phyloP scores from a whole-genome alignment of 768 basidiomycete species.

The Trametes cubensis region DNA sequence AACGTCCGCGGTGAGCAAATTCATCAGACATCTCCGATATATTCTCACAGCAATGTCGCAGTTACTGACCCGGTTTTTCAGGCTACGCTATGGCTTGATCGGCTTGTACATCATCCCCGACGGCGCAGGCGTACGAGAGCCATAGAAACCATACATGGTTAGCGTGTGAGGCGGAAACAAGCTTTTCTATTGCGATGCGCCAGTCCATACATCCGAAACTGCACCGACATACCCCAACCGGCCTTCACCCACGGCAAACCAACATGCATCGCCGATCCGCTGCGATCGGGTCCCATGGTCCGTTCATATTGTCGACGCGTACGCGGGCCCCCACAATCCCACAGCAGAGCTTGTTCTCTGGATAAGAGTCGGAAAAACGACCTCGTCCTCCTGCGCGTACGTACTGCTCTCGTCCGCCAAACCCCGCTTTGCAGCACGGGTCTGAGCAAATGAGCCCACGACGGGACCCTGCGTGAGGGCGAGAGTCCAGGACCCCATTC shows the following conservation, averaged over 20 bases:
- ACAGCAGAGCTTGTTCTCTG: conserved; percentile 8
- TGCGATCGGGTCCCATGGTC: conserved; percentile 15
- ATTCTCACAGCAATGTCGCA: conserved; percentile 3
- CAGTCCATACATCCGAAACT: conserved; percentile 21
- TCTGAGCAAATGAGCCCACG: not conserved
- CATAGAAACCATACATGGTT: conserved; percentile 19
- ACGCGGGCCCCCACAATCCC: conserved; percentile 18
- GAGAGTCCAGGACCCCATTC: not conserved
- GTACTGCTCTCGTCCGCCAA: not conserved
- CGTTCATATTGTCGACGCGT: conserved; percentile 1
- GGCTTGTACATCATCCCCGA: not conserved
- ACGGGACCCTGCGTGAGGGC: not conserved
- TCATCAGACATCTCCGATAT: conserved; percentile 6
- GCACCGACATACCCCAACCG: conserved; percentile 24
- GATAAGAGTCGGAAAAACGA: conserved; percentile 23
- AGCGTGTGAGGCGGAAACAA: conserved; percentile 24
- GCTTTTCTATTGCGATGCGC: conserved; percentile 24
- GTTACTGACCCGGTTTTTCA: not conserved
- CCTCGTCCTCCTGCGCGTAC: not conserved
- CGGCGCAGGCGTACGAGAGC: conserved; percentile 4
- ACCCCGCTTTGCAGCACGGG: not conserved
- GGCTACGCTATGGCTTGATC: not conserved
- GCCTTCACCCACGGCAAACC: conserved; percentile 22
- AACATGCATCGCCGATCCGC: conserved; percentile 18
- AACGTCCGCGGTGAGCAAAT: not conserved